Conservation (phyloP, 805 yeast genomes). For the Kuraishia capsulata region DNA sequence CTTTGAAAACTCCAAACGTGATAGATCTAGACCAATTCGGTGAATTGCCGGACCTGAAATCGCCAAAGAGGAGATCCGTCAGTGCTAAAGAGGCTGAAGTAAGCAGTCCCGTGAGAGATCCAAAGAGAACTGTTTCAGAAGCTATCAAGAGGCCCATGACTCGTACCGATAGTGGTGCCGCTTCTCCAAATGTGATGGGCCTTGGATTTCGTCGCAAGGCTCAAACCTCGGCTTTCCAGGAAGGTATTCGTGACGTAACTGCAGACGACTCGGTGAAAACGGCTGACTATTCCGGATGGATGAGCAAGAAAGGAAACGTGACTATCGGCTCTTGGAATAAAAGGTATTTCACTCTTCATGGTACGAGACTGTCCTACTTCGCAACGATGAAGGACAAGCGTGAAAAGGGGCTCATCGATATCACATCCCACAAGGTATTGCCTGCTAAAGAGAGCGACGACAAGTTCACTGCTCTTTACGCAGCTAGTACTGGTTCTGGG, state of each 20-base stretch:
- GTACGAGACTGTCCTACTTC: conserved; percentile 87
- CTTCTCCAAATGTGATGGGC: background rate
- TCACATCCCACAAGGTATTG: conserved; percentile 86
- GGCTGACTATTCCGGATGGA: conserved; percentile 86
- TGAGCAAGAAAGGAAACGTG: conserved; percentile 84
- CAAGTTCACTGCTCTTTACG: conserved; percentile 70
- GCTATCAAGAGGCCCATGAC: conserved; percentile 2
- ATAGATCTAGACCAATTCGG: background rate
- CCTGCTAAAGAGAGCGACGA: conserved; percentile 77
- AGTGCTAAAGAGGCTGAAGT: conserved; percentile 33
- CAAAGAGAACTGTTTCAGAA: conserved; percentile 33
- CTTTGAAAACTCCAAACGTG: too few species aligned
- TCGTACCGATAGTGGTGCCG: background rate
- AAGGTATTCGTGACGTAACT: conserved; percentile 71
- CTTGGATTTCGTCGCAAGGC: conserved; percentile 33
- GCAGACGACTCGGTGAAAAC: conserved; percentile 72
- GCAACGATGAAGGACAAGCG: conserved; percentile 65
- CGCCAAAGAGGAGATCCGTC: conserved; percentile 37
- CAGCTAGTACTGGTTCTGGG: conserved; percentile 93
- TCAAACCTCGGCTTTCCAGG: conserved; percentile 74
- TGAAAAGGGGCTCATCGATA: conserved; percentile 91
- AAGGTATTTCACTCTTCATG: conserved; percentile 79
- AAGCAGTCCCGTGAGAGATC: conserved; percentile 6
- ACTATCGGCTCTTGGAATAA: conserved; percentile 89
- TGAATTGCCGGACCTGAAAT: conserved; percentile 8